These are phyloP conservation scores for Coleophoma eucalyptorum DNA, from an alignment of 2,329 filamentous ascomycete species.

Conservation along the genomic window DNA sequence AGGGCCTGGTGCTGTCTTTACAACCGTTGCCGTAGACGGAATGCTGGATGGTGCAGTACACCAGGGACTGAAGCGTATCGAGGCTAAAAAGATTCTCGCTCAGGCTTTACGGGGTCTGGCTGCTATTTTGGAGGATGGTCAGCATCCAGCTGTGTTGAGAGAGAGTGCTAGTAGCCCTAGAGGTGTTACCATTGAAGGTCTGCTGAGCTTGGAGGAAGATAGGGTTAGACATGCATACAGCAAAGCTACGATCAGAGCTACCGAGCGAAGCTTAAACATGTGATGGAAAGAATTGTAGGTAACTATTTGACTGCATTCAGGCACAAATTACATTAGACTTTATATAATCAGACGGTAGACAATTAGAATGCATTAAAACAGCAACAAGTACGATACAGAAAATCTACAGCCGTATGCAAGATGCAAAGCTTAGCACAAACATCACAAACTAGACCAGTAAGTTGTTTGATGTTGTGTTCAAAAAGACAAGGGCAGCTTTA, in stretches of 20 bases:
- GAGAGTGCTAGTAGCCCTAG: conserved; percentile 75
- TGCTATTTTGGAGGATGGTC: conserved; percentile 53
- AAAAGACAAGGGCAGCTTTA: too few species aligned
- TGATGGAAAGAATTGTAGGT: neutral
- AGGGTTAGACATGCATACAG: conserved; percentile 63
- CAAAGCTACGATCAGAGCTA: conserved; percentile 65
- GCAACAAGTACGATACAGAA: too few species aligned
- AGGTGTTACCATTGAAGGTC: conserved; percentile 73
- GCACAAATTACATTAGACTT: too few species aligned
- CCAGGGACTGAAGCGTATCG: conserved; percentile 69
- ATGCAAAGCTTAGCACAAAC: too few species aligned
- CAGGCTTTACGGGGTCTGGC: conserved; percentile 61
- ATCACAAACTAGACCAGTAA: too few species aligned
- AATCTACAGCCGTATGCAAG: too few species aligned
- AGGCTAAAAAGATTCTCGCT: conserved; percentile 73
- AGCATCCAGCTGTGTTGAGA: conserved; percentile 70
- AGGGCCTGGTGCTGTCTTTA: conserved; percentile 72
- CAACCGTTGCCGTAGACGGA: conserved; percentile 71
- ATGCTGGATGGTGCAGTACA: conserved; percentile 74
- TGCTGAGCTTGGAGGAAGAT: conserved; percentile 72
- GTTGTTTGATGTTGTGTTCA: too few species aligned
- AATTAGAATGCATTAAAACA: too few species aligned
- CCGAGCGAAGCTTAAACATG: conserved; percentile 35
- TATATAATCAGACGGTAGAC: too few species aligned
- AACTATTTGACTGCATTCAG: too few species aligned